Evolutionary conservation across 176 grass and related monocot species (phyloP), one percentile per base, ranked within the genome.

Genomic region (Cymbopogon citratus): DNA sequence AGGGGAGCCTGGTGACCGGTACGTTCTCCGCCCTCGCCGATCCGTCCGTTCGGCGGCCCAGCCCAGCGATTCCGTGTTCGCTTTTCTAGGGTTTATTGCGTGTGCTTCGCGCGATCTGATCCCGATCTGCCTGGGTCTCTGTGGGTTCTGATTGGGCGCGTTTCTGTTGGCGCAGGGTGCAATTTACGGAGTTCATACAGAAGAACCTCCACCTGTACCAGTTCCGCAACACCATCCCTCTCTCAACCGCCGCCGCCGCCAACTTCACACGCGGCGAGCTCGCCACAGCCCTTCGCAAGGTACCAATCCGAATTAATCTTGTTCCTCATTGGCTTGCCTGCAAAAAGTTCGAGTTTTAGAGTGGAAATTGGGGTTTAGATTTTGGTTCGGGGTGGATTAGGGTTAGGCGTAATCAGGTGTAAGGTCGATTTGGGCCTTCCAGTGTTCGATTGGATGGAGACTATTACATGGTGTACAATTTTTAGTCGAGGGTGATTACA

Each of bases 121-220:
- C 56, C 64, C 46, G 80, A 83, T 91, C 71, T 85, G 63, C 10
- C 27, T 6, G 54, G 21, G 11, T 46, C 40, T 75, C 62, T 45
- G 25, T 0, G 38, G 44, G 14, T 51, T 38, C 10, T 57, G 39
- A 23, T 67, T 28, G 6, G 10, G 26, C 19, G 1, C 25, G 14
- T 67, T 69, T 62, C 28, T 25, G 7, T 82, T 69, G 41, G 2
- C 12, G 79, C 87, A 96, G 97, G 79, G 93, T 96, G 62, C 97
- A 99, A 78, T 99, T 99, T 80, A 99, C 97, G 21, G 97, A 99
- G 87, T 99, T 87, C 91, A 99, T 99, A 67, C 97, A 99, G 89
- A 99, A 99, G 89, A 99, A 99, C 77, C 79, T 99, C 12, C 97
- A 99, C 83, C 87, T 99, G 12, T 93, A 99, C 78, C 90, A 99